Conservation (phyloP, 352 stramenopile genomes). For the Globisporangium parvum region DNA sequence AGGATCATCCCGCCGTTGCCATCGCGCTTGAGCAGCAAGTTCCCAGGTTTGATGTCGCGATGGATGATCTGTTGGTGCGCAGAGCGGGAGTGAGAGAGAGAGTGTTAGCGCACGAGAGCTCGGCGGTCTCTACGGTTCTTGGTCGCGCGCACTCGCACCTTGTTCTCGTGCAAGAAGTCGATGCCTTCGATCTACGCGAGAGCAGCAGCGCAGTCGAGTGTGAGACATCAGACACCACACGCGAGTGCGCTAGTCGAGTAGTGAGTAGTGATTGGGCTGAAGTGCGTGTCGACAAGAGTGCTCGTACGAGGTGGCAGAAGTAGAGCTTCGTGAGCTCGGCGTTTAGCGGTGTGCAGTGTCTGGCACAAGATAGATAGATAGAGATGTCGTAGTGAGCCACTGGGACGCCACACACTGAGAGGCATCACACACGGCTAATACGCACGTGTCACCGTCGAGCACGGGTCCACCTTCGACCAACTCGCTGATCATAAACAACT, state of each 20-base stretch:
- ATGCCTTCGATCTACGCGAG: slow-evolving; percentile 65
- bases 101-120: background rate
- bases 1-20: slow-evolving; percentile 58
- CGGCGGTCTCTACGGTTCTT: background rate
- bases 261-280: no score
- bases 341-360: slow-evolving; percentile 58
- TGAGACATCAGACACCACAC: background rate
- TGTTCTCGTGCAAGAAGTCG: slow-evolving; percentile 80
- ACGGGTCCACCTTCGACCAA: slow-evolving; percentile 66
- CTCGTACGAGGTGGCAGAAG: slow-evolving; percentile 68
- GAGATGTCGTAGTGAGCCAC: background rate
- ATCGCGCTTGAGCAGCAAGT: slow-evolving; percentile 58
- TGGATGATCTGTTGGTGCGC: slow-evolving; percentile 55
- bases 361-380: slow-evolving; percentile 12
- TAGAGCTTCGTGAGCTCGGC: slow-evolving; percentile 57
- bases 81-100: background rate
- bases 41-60: slow-evolving; percentile 77
- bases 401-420: background rate
- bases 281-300: no score
- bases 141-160: slow-evolving; percentile 22
- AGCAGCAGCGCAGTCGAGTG: slow-evolving; percentile 23
- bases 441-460: slow-evolving; percentile 59
- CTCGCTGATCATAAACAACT: slow-evolving; percentile 84
- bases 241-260: background rate
- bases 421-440: background rate